These are phyloP conservation scores for Vaccinium vitisidaea DNA, from an alignment of 148 eudicot genomes.

Conservation along the genomic window DNA sequence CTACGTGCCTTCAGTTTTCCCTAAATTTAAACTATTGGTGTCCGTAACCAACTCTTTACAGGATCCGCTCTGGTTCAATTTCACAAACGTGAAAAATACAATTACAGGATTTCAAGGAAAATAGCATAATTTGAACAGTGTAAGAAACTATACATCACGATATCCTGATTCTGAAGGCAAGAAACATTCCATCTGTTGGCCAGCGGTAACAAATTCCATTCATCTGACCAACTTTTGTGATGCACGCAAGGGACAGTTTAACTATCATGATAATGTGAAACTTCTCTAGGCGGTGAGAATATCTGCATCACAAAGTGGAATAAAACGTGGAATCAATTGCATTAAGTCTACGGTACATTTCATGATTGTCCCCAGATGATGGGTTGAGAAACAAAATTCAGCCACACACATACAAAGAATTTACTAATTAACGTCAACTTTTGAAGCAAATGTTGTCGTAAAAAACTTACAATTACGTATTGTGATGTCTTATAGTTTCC, in stretches of 20 bases:
- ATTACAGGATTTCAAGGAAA: neutral
- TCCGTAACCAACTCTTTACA: slow-evolving; percentile 12
- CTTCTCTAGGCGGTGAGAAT: neutral
- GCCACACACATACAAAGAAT: neutral
- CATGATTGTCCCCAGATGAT: neutral
- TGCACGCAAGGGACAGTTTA: neutral
- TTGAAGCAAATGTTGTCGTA: neutral
- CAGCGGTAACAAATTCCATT: neutral
- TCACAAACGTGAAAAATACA: neutral
- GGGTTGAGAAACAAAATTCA: neutral
- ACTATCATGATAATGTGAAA: neutral
- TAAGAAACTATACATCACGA: slow-evolving; percentile 8
- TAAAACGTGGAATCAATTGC: neutral
- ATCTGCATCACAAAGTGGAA: slow-evolving; percentile 19
- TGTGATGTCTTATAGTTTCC: neutral
- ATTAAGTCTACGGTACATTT: neutral
- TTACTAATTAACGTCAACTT: neutral
- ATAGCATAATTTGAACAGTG: neutral
- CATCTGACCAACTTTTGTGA: slow-evolving; percentile 8
- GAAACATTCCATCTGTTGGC: neutral
- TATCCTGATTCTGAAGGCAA: slow-evolving; percentile 5
- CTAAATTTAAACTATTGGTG: neutral
- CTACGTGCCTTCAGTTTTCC: neutral
- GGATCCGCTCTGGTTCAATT: neutral
- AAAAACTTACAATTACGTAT: neutral